Base-by-base conservation (phyloP, 108 stramenopile species). In the Cyclotella kingstonii region DNA sequence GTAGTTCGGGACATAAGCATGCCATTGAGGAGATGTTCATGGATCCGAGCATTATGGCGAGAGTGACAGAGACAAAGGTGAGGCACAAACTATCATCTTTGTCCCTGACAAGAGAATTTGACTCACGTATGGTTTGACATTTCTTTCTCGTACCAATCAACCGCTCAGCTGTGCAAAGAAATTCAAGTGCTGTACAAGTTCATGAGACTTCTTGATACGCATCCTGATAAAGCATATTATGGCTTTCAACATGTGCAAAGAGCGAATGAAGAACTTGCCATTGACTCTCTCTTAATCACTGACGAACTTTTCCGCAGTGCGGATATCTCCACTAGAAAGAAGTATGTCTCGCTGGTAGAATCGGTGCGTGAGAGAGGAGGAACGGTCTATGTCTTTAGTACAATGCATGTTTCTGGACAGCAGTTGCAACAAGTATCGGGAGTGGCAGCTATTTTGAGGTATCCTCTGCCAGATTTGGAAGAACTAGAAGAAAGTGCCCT, bases 211-310 rank as follows among this genome's bases (percentile, higher is more conserved):
- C 85, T 99, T 60, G 84, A 90, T 50, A 77, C 72, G 5, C 70
- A 97, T 60, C 93, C 95, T 0, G 97, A 98, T 33, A 81, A 89
- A 43, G 96, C 97, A 25, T 93, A 90, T 66, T 99, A 99, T 80
- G 95, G 95, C 38, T 90, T 63, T 49, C 39, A 55, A 12, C 95
- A 96, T 52, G 96, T 97, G 0, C 42, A 62, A 36, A 80, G 78
- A 38, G 96, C 97, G 0, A 73, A 87, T 40, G 94, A 98, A 26
- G 78, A 94, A 41, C 56, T 82, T 26, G 97, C 98, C 0, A 82
- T 99, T 45, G 96, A 96, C 59, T 81, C 80, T 18, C 62, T 99
- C 45, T 76, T 99, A 46, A 87, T 99, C 18, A 88, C 93, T 2
- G 98, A 99, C 68, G 85, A 90, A 17, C 77, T 97, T 14, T 97